Evolutionary conservation across 2,329 filamentous ascomycete genomes (phyloP).

Genomic region (Lachnellula subtilissima): DNA sequence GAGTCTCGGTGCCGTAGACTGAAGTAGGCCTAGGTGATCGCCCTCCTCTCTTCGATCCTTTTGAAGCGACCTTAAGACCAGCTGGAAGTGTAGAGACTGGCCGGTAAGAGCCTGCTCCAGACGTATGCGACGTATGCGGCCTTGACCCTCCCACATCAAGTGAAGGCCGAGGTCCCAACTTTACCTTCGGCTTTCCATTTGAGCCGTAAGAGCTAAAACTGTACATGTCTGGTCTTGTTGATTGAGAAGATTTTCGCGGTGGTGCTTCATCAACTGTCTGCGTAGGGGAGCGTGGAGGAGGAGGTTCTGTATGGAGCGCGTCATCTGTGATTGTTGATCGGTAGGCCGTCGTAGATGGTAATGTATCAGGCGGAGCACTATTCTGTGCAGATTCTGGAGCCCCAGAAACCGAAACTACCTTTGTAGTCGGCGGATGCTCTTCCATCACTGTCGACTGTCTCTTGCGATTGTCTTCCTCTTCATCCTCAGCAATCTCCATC

Average conservation of each 20-base stretch:
- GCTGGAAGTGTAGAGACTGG: conserved; percentile 76
- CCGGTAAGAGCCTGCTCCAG: conserved; percentile 54
- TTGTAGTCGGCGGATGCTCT: conserved; percentile 33
- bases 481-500: conserved; percentile 91
- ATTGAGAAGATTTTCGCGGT: conserved; percentile 41
- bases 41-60: conserved; percentile 47
- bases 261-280: conserved; percentile 22
- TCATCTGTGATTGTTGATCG: conserved; percentile 15
- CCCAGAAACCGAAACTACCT: conserved; percentile 18
- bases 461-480: conserved; percentile 58
- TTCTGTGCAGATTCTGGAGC: conserved; percentile 8
- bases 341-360: conserved; percentile 10
- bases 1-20: conserved; percentile 22
- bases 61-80: conserved; percentile 67
- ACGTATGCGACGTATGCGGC: conserved; percentile 55
- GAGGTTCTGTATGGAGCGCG: conserved; percentile 5
- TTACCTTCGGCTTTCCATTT: conserved; percentile 72
- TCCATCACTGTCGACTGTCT: conserved; percentile 51
- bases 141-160: conserved; percentile 55
- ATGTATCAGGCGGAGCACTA: conserved; percentile 11
- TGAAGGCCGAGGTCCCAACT: conserved; percentile 81
- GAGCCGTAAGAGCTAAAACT: conserved; percentile 43
- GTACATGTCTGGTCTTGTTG: conserved; percentile 47
- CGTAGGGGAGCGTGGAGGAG: conserved; percentile 24
- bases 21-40: conserved; percentile 38